These are phyloP conservation scores for maize (Zea mays) DNA, from an alignment of 176 grass and related monocot genomes.

Conservation along the genomic window Zm-B73-REFERENCE-NAM-5.0 NC_050099.1:18298001-18298500, in stretches of 20 bases:
- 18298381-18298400: conserved; percentile 80
- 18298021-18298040: conserved; percentile 43
- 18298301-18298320: conserved; percentile 93
- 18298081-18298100: conserved; percentile 84
- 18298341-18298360: conserved; percentile 95
- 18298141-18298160: conserved; percentile 77
- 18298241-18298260: conserved; percentile 38
- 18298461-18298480: conserved; percentile 48
- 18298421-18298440: conserved; percentile 17
- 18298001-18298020: conserved; percentile 79
- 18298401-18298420: conserved; percentile 86
- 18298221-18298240: conserved; percentile 56
- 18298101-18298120: conserved; percentile 72
- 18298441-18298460: background rate
- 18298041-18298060: conserved; percentile 50
- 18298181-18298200: conserved; percentile 89
- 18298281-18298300: conserved; percentile 84
- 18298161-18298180: conserved; percentile 65
- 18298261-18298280: conserved; percentile 62
- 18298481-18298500: conserved; percentile 96
- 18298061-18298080: conserved; percentile 55
- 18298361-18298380: conserved; percentile 86
- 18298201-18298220: conserved; percentile 87
- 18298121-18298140: conserved; percentile 93
- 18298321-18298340: conserved; percentile 88